Base-by-base conservation (phyloP, 768 basidiomycete genomes). In the Trametes meyenii region DNA sequence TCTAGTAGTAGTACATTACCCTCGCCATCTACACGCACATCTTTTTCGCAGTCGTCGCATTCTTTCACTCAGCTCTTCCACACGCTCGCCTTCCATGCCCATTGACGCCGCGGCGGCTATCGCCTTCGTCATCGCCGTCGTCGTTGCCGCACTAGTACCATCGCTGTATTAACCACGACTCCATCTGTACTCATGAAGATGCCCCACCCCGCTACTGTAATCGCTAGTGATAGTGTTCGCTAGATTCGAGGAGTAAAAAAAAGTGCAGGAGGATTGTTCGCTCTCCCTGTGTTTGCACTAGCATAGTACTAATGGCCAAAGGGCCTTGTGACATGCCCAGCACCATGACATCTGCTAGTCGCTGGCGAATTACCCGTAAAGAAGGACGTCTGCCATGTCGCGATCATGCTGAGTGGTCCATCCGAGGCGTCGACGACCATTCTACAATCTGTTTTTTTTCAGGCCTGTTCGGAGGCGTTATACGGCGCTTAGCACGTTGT, bases 131-230 rank as follows among this genome's bases (percentile, higher is more conserved):
- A 8, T 8, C 29, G 29, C 8, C 29, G 29, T 33, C 29, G 29
- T 33, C 29, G 29, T 49, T 29, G 36, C 53, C 35, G 38, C 39
- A 62, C 38, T 48, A 55, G 23, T 43, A 50, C 53, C 55, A 55
- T 44, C 58, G 42, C 48, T 64, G 62, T 64, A 64, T 64, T 59
- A 21, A 59, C 57, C 56, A 48, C 42, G 29, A 35, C 52, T 36
- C 40, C 51, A 49, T 12, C 42, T 64, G 62, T 64, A 64, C 53
- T 43, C 42, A 60, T 56, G 58, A 64, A 40, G 53, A 50, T 42
- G 50, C 50, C 48, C 57, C 49, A 26, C 46, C 26, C 42, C 43
- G 40, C 11, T 64, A 64, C 62, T 58, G 58, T 64, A 60, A 56
- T 56, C 16, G 42, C 58, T 60, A 60, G 53, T 51, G 62, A 50